Conservation (phyloP, 306 rosid species). For the Mimosa bimucronata region DNA sequence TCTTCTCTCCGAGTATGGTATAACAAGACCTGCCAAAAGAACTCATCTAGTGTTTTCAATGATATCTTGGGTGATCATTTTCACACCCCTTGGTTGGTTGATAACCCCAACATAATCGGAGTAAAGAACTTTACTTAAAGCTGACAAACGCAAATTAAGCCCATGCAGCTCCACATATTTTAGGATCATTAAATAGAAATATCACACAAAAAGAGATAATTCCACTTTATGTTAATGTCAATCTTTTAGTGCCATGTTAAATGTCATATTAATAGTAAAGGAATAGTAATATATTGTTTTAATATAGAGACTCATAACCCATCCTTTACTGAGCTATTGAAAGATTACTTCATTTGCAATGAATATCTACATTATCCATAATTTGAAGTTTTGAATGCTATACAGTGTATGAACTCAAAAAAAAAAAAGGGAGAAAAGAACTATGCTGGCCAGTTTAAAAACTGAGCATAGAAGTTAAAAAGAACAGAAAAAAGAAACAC, state of each 20-base stretch:
- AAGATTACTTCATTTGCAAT: neutral
- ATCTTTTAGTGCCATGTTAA: neutral
- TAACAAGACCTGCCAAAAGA: too few species aligned
- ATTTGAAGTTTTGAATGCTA: constrained; percentile 26
- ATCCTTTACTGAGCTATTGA: neutral
- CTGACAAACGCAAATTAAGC: too few species aligned
- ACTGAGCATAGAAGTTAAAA: constrained; percentile 17
- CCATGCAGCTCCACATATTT: too few species aligned
- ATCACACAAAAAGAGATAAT: neutral
- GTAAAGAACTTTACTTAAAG: too few species aligned
- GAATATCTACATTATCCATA: constrained; percentile 28
- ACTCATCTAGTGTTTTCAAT: too few species aligned
- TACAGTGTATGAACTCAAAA: constrained; percentile 33
- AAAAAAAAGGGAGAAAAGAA: constrained; percentile 15
- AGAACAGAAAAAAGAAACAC: neutral
- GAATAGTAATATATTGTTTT: too few species aligned
- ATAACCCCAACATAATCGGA: too few species aligned
- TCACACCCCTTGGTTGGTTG: too few species aligned
- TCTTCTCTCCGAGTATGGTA: too few species aligned
- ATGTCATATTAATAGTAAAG: neutral
- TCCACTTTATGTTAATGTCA: too few species aligned
- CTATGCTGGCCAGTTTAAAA: constrained; percentile 30
- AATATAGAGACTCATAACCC: too few species aligned
- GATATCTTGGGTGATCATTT: too few species aligned
- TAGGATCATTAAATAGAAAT: neutral